These are phyloP conservation scores for Rutidosis leptorrhynchoides DNA, from an alignment of 129 eudicot species.

Conservation along the genomic window DNA sequence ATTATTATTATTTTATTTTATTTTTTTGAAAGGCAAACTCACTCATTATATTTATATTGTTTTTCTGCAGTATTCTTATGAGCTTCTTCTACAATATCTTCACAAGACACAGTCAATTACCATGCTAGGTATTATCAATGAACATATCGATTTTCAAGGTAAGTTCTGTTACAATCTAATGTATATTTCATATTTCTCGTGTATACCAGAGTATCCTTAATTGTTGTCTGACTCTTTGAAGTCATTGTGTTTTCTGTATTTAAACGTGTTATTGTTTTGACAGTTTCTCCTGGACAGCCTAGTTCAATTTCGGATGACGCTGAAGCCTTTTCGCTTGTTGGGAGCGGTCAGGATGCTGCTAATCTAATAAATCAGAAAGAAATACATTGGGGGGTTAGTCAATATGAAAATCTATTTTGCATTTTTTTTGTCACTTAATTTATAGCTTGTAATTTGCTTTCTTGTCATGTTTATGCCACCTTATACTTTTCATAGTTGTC, in stretches of 20 bases:
- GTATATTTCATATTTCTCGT: not conserved
- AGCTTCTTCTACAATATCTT: conserved; percentile 83
- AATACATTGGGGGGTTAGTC: conserved; percentile 98
- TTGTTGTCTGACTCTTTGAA: too few species aligned
- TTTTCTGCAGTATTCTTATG: conserved; percentile 74
- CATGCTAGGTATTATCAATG: conserved; percentile 91
- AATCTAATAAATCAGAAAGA: conserved; percentile 91
- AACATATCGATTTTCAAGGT: conserved; percentile 89
- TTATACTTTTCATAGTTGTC: not conserved
- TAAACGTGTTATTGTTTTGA: conserved; percentile 14
- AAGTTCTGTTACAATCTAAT: conserved; percentile 1
- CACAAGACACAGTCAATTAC: conserved; percentile 87
- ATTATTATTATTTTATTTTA: too few species aligned
- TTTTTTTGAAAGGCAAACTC: too few species aligned
- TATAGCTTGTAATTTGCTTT: not conserved
- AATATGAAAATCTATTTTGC: not conserved
- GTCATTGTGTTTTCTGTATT: not conserved
- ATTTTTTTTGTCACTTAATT: not conserved
- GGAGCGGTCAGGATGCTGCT: conserved; percentile 88
- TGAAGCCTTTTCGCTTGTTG: conserved; percentile 82
- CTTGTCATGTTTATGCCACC: not conserved
- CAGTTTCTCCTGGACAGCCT: conserved; percentile 95
- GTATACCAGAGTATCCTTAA: too few species aligned
- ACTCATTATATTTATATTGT: conserved; percentile 16
- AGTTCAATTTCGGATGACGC: conserved; percentile 87